A percentile compares a stretch with the other conserved stretches of the same genome.
phyloP scores from a whole-genome alignment of 352 stramenopile species.

The Phytophthora pisi region DNA sequence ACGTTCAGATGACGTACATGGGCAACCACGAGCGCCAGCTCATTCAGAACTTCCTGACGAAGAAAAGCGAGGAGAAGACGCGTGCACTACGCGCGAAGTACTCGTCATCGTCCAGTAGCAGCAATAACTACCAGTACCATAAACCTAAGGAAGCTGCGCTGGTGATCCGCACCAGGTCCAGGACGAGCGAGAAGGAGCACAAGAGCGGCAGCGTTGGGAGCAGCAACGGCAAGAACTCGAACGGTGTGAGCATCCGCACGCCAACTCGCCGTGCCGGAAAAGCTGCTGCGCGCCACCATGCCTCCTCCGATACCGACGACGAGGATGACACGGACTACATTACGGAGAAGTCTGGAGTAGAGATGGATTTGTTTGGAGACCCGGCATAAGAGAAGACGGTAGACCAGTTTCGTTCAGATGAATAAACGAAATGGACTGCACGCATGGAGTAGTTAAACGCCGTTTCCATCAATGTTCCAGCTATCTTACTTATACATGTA shows the following conservation, averaged over 20 bases:
- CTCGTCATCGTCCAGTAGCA: slow-evolving; percentile 42
- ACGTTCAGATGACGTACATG: slow-evolving; percentile 46
- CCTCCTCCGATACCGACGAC: slow-evolving; percentile 76
- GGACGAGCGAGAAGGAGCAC: slow-evolving; percentile 50
- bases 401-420: not conserved
- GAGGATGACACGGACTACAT: slow-evolving; percentile 69
- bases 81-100: slow-evolving; percentile 53
- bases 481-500: not conserved
- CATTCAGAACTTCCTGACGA: slow-evolving; percentile 62
- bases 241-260: slow-evolving; percentile 67
- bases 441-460: not conserved
- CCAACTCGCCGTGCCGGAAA: slow-evolving; percentile 31
- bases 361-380: slow-evolving; percentile 55
- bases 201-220: slow-evolving; percentile 57
- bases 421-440: not conserved
- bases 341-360: slow-evolving; percentile 45
- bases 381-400: slow-evolving; percentile 27
- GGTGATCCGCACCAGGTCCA: slow-evolving; percentile 80
- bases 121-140: slow-evolving; percentile 61
- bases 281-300: slow-evolving; percentile 28
- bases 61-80: slow-evolving; percentile 68
- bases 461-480: not conserved
- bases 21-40: slow-evolving; percentile 48
- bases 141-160: slow-evolving; percentile 82
- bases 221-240: slow-evolving; percentile 53